These are phyloP conservation scores for Gynochthodes officinalis DNA, from an alignment of 257 asterid species.

Conservation along the genomic window DNA sequence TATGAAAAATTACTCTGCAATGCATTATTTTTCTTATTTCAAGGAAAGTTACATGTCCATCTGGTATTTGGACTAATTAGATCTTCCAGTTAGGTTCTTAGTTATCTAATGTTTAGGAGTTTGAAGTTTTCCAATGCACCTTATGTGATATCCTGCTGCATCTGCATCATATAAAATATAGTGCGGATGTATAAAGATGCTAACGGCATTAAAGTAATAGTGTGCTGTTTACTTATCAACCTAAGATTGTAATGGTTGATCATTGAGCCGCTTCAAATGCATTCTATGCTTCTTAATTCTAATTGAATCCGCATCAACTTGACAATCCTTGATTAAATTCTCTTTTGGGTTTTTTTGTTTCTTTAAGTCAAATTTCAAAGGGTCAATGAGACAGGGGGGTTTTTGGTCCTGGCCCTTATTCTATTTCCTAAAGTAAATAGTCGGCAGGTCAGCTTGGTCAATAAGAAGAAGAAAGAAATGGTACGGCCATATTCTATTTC, in stretches of 20 bases:
- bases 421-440: neutral
- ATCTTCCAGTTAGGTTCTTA: neutral
- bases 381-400: neutral
- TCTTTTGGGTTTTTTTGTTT: neutral
- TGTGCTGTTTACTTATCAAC: neutral
- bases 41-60: neutral
- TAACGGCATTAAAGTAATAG: neutral
- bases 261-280: neutral
- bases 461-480: neutral
- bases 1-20: neutral
- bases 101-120: neutral
- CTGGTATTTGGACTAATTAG: neutral
- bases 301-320: neutral
- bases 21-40: neutral
- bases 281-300: neutral
- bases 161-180: neutral
- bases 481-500: neutral
- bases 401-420: no score
- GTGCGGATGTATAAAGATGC: neutral
- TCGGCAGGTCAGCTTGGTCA: neutral
- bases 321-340: neutral
- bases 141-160: neutral
- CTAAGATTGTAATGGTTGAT: neutral
- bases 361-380: neutral
- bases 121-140: neutral